phyloP scores from a whole-genome alignment of 73 alveolate genomes.

The Urostyla sp. region DNA sequence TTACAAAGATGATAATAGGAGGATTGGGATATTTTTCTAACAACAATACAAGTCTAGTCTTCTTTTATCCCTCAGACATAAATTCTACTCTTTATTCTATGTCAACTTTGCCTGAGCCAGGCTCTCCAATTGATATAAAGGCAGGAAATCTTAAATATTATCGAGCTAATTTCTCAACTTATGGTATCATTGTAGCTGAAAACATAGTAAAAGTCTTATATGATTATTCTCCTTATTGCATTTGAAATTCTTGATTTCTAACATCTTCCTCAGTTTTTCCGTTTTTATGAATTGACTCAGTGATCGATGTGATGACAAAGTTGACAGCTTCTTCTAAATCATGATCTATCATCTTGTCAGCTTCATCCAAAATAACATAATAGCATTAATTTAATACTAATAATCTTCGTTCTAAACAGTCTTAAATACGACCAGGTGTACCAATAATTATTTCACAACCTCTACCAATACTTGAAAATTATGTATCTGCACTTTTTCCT shows the following conservation, averaged over 20 bases:
- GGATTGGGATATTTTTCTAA: slow-evolving; percentile 64
- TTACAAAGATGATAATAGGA: slow-evolving; percentile 81
- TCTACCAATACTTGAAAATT: slow-evolving; percentile 80
- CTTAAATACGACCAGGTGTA: slow-evolving; percentile 98
- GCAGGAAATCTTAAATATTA: slow-evolving; percentile 65
- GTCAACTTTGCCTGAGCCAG: slow-evolving; percentile 83
- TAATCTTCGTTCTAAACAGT: slow-evolving; percentile 88
- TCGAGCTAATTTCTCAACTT: slow-evolving; percentile 74
- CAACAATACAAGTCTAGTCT: slow-evolving; percentile 52
- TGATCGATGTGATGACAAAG: slow-evolving; percentile 72
- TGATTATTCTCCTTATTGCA: slow-evolving; percentile 51
- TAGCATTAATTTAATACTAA: slow-evolving; percentile 89
- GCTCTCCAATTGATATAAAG: slow-evolving; percentile 80
- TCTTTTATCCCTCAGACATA: slow-evolving; percentile 67
- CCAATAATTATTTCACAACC: slow-evolving; percentile 97
- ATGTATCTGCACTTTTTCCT: slow-evolving; percentile 91
- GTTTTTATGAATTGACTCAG: background rate
- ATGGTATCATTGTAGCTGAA: slow-evolving; percentile 84
- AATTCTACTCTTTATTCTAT: slow-evolving; percentile 73
- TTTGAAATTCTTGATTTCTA: slow-evolving; percentile 47
- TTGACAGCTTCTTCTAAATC: slow-evolving; percentile 91
- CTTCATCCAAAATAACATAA: slow-evolving; percentile 90
- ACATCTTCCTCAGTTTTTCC: slow-evolving; percentile 6
- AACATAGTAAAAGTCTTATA: slow-evolving; percentile 58
- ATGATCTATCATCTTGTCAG: slow-evolving; percentile 96